A percentile compares a stretch with the other conserved stretches of the same genome.
phyloP scores from a whole-genome alignment of 1,284 basidiomycete species.

The Ganoderma meredithae region DNA sequence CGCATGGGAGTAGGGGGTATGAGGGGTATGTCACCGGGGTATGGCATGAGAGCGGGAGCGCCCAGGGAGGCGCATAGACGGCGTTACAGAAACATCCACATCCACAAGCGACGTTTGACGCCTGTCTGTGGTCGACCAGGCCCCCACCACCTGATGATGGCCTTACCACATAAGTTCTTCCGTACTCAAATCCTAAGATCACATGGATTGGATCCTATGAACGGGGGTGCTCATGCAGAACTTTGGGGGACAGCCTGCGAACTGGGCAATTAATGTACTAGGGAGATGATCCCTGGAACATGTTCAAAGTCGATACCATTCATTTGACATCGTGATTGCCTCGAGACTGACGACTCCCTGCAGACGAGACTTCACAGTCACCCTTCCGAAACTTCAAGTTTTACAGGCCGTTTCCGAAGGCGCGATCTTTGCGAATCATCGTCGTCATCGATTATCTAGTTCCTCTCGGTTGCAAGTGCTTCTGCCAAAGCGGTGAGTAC shows the following conservation, averaged over 20 bases:
- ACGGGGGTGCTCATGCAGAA: background rate
- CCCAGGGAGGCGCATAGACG: background rate
- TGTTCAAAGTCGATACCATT: background rate
- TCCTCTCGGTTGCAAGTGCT: too few species aligned
- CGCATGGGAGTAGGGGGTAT: background rate
- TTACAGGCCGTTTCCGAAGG: too few species aligned
- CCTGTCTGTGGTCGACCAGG: background rate
- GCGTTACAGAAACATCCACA: background rate
- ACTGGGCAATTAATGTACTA: background rate
- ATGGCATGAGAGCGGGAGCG: background rate
- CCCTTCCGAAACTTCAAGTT: too few species aligned
- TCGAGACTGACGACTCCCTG: too few species aligned
- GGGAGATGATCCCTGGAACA: background rate
- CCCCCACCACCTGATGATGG: conserved; percentile 11
- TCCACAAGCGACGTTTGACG: conserved; percentile 12
- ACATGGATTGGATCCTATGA: background rate
- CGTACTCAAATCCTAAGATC: background rate
- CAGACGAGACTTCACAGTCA: too few species aligned
- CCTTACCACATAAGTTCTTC: background rate
- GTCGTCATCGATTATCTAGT: too few species aligned
- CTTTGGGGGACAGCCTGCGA: conserved; percentile 1
- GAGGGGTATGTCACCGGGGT: background rate
- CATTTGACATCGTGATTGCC: background rate
- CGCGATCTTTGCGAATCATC: too few species aligned
- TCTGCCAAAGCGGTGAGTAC: too few species aligned